A percentile compares a stretch with the other conserved stretches of the same genome.
phyloP scores from a whole-genome alignment of 768 basidiomycete genomes.

The Phylloporus arenicola region DNA sequence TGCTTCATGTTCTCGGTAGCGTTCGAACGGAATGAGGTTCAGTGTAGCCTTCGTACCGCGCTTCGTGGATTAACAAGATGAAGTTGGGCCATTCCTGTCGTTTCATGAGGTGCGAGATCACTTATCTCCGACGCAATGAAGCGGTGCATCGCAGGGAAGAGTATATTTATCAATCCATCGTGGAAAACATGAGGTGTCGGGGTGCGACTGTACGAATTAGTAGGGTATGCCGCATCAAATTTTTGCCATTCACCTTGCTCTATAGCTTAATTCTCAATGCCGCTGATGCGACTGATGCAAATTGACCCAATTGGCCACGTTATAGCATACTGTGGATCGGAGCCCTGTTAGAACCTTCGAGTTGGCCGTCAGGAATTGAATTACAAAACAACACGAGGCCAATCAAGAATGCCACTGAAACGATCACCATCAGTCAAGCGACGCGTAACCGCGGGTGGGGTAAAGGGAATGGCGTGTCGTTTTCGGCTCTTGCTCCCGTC shows the following conservation, averaged over 20 bases:
- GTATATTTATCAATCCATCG: slow-evolving; percentile 23
- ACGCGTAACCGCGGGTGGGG: slow-evolving; percentile 14
- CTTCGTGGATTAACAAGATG: slow-evolving; percentile 15
- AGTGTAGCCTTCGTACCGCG: background rate
- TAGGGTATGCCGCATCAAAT: slow-evolving; percentile 1
- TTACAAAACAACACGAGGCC: slow-evolving; percentile 20
- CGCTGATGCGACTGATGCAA: slow-evolving; percentile 4
- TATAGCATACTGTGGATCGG: background rate
- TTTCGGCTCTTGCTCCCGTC: slow-evolving; percentile 10
- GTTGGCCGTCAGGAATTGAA: slow-evolving; percentile 10
- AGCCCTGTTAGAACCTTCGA: slow-evolving; percentile 12
- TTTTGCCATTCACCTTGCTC: slow-evolving; percentile 9
- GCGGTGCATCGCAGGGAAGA: slow-evolving; percentile 22
- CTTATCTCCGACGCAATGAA: slow-evolving; percentile 29
- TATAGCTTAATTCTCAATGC: slow-evolving; percentile 3
- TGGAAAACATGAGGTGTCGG: slow-evolving; percentile 29
- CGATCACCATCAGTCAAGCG: slow-evolving; percentile 18
- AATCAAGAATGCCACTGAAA: slow-evolving; percentile 6
- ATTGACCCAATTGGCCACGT: slow-evolving; percentile 1
- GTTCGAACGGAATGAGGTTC: slow-evolving; percentile 1
- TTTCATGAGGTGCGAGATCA: slow-evolving; percentile 15
- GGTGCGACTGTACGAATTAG: slow-evolving; percentile 13
- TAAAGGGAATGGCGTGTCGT: slow-evolving; percentile 6
- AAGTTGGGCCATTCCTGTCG: slow-evolving; percentile 14
- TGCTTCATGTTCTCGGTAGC: background rate